Evolutionary conservation across 306 rosid genomes (phyloP), one percentile per base, ranked within the genome.

Genomic region (Pyrus pyrifolia): DNA sequence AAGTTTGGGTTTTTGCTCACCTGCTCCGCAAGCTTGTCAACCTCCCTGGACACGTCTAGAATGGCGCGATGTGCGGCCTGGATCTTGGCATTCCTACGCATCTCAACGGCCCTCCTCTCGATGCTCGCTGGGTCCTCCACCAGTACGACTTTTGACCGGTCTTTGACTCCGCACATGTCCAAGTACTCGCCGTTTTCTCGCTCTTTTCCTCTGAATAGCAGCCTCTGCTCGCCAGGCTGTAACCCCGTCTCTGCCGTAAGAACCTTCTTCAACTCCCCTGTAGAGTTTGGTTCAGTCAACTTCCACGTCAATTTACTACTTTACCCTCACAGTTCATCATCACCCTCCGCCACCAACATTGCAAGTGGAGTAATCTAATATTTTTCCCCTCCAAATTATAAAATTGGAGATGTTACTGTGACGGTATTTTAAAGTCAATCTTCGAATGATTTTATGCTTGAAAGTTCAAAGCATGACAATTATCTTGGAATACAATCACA

Each of bases 221-320:
- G 18, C 76, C 81, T 86, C 85, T 93, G 97, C 42, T 91, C 97
- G 22, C 71, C 80, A 0, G 79, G 80, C 75, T 85, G 77, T 35
- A 93, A 55, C 77, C 96, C 93, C 1, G 88, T 91, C 84, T 87
- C 85, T 25, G 61, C 88, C 68, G 89, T 66, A 65, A 91, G 68
- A 40, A 81, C 13, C 92, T 89, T 89, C 93, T 93, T 93, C 91
- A 93, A 82, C 75, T 88, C 97, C 75, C 96, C 98, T 93, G 91
- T 21, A 61, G 2, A 44, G 11, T 10, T 65, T 30, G 11, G 68
- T 61, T 25, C 76, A 3, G 40, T 46, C 42, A 70, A 70, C 19
- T 30, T 27, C 15, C 27, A 19, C 23, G 78, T 11, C 31, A 21
- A 8, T 62, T 53, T 22, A 81, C 74, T 29, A 38, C 42, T 40